Evolutionary conservation across 441 rosid genomes (phyloP).

Genomic region (Mallotus repandus): DNA sequence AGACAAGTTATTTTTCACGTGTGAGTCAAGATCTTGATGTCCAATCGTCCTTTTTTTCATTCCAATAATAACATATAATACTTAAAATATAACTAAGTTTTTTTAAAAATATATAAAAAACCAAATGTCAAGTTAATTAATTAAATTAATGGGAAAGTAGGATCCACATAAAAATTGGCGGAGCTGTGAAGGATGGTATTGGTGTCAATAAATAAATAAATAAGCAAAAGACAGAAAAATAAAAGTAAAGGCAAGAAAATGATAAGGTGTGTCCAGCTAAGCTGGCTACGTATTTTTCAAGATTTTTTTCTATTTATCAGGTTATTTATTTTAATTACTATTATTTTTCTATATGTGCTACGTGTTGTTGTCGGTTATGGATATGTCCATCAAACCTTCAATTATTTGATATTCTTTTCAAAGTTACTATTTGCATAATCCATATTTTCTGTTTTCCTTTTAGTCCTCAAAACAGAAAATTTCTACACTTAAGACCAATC

Average conservation of each 20-base stretch:
- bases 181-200: neutral
- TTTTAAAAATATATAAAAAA: no score
- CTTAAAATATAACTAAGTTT: neutral
- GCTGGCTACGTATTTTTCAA: slow-evolving; percentile 26
- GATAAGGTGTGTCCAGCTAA: slow-evolving; percentile 3
- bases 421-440: no score
- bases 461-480: no score
- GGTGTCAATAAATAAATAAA: neutral
- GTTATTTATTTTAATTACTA: neutral
- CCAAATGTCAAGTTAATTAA: neutral
- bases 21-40: slow-evolving; percentile 27
- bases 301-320: neutral
- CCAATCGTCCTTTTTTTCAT: slow-evolving; percentile 14
- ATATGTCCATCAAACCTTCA: slow-evolving; percentile 13
- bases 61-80: neutral
- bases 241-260: neutral
- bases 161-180: neutral
- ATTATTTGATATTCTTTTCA: slow-evolving; percentile 1
- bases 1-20: slow-evolving; percentile 38
- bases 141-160: neutral
- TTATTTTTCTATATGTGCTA: neutral
- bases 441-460: no score
- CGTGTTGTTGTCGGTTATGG: slow-evolving; percentile 33
- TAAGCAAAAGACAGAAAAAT: neutral
- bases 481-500: no score